Evolutionary conservation across 192 early-diverging fungal species (phyloP).

Genomic region (Oehlia diaphana): DNA sequence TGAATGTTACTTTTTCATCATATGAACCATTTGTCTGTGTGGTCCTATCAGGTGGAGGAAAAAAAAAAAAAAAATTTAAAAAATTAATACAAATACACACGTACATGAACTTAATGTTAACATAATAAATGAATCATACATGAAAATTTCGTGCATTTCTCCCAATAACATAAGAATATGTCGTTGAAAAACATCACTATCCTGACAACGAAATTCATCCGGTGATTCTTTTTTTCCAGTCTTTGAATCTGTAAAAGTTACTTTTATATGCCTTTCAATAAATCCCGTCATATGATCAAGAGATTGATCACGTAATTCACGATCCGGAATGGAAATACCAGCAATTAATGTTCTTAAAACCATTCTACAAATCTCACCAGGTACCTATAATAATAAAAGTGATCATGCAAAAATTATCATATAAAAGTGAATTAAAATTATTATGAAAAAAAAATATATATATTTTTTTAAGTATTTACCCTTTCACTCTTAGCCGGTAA

Average conservation of each 20-base stretch:
- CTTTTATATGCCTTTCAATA: slow-evolving; percentile 21
- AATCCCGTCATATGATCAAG: slow-evolving; percentile 19
- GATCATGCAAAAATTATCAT: no score
- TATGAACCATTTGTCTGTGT: slow-evolving; percentile 19
- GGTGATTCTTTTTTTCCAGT: not conserved
- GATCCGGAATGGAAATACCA: slow-evolving; percentile 17
- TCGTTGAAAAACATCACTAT: slow-evolving; percentile 23
- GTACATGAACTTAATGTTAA: not conserved
- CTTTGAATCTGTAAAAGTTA: not conserved
- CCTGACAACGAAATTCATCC: slow-evolving; percentile 14
- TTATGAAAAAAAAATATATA: not conserved
- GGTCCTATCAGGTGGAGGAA: not conserved
- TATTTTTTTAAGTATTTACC: not conserved
- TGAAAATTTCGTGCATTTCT: slow-evolving; percentile 30
- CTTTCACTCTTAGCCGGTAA: slow-evolving; percentile 12
- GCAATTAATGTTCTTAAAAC: slow-evolving; percentile 20
- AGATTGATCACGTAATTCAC: slow-evolving; percentile 7
- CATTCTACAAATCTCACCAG: slow-evolving; percentile 27
- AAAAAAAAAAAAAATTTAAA: not conserved
- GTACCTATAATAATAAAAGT: not conserved
- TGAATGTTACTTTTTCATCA: slow-evolving; percentile 18
- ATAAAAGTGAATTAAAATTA: not conserved
- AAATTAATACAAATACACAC: not conserved
- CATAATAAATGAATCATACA: slow-evolving; percentile 5
- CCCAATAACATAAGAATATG: slow-evolving; percentile 27